These are phyloP conservation scores for Oryza brachyantha DNA, from an alignment of 176 grass and related monocot species.

Conservation along the genomic window DNA sequence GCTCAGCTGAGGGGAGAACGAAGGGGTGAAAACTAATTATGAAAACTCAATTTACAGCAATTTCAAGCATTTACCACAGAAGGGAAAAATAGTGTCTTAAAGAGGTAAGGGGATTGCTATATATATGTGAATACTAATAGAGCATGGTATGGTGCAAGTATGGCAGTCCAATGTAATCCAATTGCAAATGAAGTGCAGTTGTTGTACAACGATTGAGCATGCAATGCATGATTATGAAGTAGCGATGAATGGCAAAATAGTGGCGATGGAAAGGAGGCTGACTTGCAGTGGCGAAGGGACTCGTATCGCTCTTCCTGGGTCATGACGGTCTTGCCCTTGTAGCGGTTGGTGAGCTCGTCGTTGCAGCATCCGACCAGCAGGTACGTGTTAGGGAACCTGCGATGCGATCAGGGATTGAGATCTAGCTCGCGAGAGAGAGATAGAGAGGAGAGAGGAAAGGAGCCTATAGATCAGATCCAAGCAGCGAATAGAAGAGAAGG, in stretches of 20 bases:
- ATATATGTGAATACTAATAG: background rate
- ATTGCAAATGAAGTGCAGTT: background rate
- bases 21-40: background rate
- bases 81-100: too few relatives aligned
- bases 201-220: background rate
- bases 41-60: background rate
- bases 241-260: too few relatives aligned
- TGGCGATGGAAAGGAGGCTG: background rate
- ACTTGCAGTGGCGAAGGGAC: constrained; percentile 98
- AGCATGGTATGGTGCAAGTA: background rate
- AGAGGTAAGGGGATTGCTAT: background rate
- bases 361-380: constrained; percentile 90
- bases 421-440: background rate
- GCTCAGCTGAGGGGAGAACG: too few relatives aligned
- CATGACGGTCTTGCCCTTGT: constrained; percentile 99
- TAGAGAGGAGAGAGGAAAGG: too few relatives aligned
- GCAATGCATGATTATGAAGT: too few relatives aligned
- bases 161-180: background rate
- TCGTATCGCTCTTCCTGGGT: constrained; percentile 83
- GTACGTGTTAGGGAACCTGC: constrained; percentile 93
- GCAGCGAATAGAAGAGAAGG: too few relatives aligned
- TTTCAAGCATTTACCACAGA: too few relatives aligned
- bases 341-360: constrained; percentile 76
- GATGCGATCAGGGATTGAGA: too few relatives aligned
- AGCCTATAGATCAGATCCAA: background rate